phyloP scores from a whole-genome alignment of 257 asterid species.

The Thymus quinquecostatus region DNA sequence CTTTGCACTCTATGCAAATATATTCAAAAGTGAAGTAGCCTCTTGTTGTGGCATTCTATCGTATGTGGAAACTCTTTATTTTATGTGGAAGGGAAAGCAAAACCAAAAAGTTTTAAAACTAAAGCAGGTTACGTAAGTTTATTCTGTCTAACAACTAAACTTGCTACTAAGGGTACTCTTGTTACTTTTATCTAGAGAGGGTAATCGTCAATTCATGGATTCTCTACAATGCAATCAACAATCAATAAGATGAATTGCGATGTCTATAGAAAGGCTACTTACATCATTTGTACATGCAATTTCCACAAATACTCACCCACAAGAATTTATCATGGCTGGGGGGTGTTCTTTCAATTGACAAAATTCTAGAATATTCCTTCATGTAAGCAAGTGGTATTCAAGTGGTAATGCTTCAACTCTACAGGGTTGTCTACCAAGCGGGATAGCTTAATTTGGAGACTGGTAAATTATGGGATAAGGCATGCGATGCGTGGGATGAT shows the following conservation, averaged over 20 bases:
- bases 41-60: neutral
- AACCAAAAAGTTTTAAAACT: neutral
- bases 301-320: constrained; percentile 11
- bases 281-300: constrained; percentile 11
- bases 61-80: neutral
- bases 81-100: neutral
- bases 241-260: neutral
- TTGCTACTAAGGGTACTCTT: neutral
- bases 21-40: neutral
- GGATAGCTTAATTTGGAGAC: too few relatives aligned
- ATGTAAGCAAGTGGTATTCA: neutral
- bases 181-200: constrained; percentile 14
- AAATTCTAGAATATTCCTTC: neutral
- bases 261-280: neutral
- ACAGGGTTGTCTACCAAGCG: neutral
- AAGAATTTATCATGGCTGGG: constrained; percentile 10
- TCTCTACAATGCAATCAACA: neutral
- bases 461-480: too few relatives aligned
- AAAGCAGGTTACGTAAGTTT: neutral
- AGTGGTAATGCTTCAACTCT: constrained; percentile 20
- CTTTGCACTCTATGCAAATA: neutral
- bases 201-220: neutral
- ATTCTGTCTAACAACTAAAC: constrained; percentile 17
- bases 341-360: constrained; percentile 6
- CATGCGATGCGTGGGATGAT: too few relatives aligned